A percentile compares a stretch with the other conserved stretches of the same genome.
These are phyloP conservation scores for Teratosphaeria pseudoeucalypti DNA, from an alignment of 2,329 filamentous ascomycete genomes.

Conservation along the genomic window DNA sequence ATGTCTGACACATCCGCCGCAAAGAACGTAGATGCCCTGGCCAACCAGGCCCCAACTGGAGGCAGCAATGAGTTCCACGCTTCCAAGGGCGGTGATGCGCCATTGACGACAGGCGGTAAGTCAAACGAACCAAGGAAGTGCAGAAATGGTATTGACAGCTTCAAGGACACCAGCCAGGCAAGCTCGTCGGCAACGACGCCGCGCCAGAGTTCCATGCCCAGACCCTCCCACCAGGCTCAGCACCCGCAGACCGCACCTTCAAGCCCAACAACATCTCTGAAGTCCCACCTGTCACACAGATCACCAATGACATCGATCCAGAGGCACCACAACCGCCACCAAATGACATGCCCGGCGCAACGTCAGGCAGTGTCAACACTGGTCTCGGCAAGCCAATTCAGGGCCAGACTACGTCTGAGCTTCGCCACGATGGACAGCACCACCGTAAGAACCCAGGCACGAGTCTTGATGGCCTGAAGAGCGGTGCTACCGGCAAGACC, in stretches of 20 bases:
- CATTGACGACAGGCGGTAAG: constrained; percentile 46
- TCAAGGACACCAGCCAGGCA: constrained; percentile 52
- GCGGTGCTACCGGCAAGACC: constrained; percentile 1
- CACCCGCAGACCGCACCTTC: constrained; percentile 42
- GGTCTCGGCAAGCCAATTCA: constrained; percentile 43
- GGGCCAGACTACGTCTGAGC: constrained; percentile 40
- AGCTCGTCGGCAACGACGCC: constrained; percentile 49
- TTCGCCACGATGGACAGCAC: constrained; percentile 36
- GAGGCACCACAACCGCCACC: constrained; percentile 35
- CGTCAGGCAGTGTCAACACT: constrained; percentile 43
- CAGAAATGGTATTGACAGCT: neutral
- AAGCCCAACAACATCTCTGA: constrained; percentile 32
- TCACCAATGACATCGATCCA: constrained; percentile 29
- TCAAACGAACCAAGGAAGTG: neutral
- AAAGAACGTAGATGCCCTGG: constrained; percentile 4
- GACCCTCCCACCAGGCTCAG: constrained; percentile 51
- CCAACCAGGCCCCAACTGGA: constrained; percentile 29
- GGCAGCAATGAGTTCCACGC: constrained; percentile 45
- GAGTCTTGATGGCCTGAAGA: constrained; percentile 5
- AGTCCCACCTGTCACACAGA: constrained; percentile 31
- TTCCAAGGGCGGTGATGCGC: constrained; percentile 41
- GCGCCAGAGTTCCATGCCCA: constrained; percentile 55
- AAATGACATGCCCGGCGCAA: constrained; percentile 40
- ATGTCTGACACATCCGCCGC: constrained; percentile 2
- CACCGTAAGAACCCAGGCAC: constrained; percentile 30